phyloP scores from a whole-genome alignment of 1,139 yeast species.

The Lodderomyces beijingensis region DNA sequence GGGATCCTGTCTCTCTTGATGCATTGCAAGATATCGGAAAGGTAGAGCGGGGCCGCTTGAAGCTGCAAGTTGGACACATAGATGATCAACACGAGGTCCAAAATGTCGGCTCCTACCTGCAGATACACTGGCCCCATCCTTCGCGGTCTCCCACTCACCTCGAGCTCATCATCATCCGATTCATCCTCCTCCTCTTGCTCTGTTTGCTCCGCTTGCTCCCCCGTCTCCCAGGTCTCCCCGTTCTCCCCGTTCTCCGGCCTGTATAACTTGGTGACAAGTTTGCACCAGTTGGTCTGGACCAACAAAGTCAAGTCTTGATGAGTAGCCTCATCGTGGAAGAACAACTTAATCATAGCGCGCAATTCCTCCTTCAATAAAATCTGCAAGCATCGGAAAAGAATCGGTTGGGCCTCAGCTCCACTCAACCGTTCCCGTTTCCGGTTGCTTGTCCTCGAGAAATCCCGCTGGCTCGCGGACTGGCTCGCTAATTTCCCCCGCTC shows the following conservation, averaged over 20 bases:
- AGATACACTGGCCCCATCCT: not conserved
- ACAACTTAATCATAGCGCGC: conserved; percentile 11
- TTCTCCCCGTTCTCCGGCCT: not conserved
- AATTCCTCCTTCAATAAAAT: conserved; percentile 48
- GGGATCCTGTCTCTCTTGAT: conserved; percentile 35
- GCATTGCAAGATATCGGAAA: conserved; percentile 29
- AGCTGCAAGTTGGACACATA: conserved; percentile 34
- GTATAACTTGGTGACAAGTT: conserved; percentile 5
- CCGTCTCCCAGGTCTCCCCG: not conserved
- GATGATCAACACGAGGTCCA: conserved; percentile 34
- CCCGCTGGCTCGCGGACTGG: conserved; percentile 7
- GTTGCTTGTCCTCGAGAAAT: conserved; percentile 9
- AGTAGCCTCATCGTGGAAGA: conserved; percentile 14
- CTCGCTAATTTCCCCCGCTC: conserved; percentile 17
- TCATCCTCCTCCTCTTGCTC: conserved; percentile 3
- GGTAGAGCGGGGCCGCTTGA: conserved; percentile 33
- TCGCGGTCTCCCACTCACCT: not conserved
- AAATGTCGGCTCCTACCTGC: conserved; percentile 6
- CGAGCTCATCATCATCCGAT: not conserved
- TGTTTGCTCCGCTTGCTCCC: not conserved
- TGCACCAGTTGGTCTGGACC: conserved; percentile 51
- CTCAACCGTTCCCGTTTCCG: conserved; percentile 23
- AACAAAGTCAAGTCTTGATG: conserved; percentile 33
- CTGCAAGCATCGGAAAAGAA: conserved; percentile 53
- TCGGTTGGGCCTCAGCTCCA: conserved; percentile 51